phyloP scores from a whole-genome alignment of 495 filamentous ascomycete genomes.

The Amphirosellinia nigrospora region DNA sequence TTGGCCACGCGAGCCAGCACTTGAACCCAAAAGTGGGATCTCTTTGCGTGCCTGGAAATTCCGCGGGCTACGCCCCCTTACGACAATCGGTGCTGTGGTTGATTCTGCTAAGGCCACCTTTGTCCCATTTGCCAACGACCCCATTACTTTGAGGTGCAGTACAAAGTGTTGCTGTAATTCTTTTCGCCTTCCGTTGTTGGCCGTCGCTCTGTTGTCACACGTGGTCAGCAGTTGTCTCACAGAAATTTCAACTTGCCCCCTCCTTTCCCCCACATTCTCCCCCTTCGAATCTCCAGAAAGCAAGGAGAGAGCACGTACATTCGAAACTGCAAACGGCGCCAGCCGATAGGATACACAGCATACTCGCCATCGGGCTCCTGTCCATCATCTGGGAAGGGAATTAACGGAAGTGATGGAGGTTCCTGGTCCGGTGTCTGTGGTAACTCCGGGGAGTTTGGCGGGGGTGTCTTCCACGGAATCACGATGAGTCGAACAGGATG shows the following conservation, averaged over 20 bases:
- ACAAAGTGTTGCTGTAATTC: conserved; percentile 85
- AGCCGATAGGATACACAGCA: conserved; percentile 87
- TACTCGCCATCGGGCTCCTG: conserved; percentile 66
- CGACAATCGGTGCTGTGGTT: conserved; percentile 76
- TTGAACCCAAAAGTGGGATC: conserved; percentile 73
- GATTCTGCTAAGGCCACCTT: conserved; percentile 74
- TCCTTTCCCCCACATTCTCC: background rate
- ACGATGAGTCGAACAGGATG: conserved; percentile 90
- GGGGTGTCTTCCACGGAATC: conserved; percentile 94
- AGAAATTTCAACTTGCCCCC: background rate
- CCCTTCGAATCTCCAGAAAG: background rate
- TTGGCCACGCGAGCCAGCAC: conserved; percentile 68
- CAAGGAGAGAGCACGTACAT: conserved; percentile 55
- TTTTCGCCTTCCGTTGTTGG: conserved; percentile 76
- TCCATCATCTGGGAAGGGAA: conserved; percentile 78
- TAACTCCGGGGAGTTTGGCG: conserved; percentile 69
- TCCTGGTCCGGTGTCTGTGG: conserved; percentile 61
- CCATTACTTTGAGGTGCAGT: conserved; percentile 74
- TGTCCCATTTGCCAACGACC: conserved; percentile 70
- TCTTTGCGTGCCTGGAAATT: conserved; percentile 83
- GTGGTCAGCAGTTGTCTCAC: conserved; percentile 13
- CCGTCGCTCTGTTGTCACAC: conserved; percentile 52
- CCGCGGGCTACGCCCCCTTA: conserved; percentile 76
- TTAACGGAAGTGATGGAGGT: conserved; percentile 71
- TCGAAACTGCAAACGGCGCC: conserved; percentile 88